phyloP scores from a whole-genome alignment of 192 early-diverging fungal genomes.

The Mortierella claussenii region DNA sequence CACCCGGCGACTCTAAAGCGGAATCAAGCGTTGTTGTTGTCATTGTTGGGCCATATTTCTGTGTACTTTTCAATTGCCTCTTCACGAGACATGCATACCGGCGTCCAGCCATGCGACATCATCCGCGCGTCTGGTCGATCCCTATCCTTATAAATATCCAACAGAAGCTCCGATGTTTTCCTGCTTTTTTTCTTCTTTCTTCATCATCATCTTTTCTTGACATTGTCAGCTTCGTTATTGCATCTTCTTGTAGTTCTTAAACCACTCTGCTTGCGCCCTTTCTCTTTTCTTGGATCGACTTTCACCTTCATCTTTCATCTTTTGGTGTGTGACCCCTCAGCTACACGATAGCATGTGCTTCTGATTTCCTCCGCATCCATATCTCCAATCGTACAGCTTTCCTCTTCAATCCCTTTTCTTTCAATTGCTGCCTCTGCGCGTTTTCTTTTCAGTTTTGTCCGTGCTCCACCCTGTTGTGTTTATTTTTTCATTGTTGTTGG shows the following conservation, averaged over 20 bases:
- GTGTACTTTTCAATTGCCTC: not conserved
- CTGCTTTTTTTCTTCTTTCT: slow-evolving; percentile 2
- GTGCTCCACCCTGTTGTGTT: not conserved
- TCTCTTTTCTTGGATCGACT: no score
- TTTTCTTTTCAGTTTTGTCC: not conserved
- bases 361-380: no score
- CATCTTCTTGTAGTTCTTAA: not conserved
- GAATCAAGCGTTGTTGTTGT: slow-evolving; percentile 1
- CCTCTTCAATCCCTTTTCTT: not conserved
- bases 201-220: not conserved
- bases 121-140: not conserved
- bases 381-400: no score
- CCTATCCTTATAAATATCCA: not conserved
- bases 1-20: not conserved
- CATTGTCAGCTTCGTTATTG: not conserved
- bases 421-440: not conserved
- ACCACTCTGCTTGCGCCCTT: no score
- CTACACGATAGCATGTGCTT: no score
- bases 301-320: not conserved
- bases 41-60: no score
- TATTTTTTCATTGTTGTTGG: not conserved
- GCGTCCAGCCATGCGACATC: slow-evolving; percentile 1
- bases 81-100: not conserved
- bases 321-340: not conserved
- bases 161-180: not conserved